Percentiles rank a stretch among this genome's conserved stretches.
These are phyloP conservation scores for Aspergillus cejpii DNA, from an alignment of 2,329 filamentous ascomycete species.

Conservation along the genomic window DNA sequence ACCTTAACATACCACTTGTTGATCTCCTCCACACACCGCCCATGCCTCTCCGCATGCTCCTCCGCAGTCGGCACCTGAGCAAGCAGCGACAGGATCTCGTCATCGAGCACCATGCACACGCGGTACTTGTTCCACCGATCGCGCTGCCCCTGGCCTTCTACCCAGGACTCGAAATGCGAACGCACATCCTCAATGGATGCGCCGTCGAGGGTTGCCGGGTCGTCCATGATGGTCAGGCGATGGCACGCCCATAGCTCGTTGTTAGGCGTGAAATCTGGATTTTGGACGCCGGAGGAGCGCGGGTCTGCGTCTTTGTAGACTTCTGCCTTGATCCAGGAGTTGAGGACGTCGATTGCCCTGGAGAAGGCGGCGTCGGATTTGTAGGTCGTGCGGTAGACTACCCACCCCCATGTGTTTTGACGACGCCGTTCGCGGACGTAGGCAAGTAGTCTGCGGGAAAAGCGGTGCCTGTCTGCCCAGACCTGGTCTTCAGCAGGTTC, in stretches of 20 bases:
- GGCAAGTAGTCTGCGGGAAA: not conserved
- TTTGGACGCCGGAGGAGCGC: not conserved
- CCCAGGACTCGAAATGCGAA: constrained; percentile 3
- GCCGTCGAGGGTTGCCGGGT: not conserved
- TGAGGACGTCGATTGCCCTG: not conserved
- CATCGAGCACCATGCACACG: constrained; percentile 1
- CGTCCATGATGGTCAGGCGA: constrained; percentile 2
- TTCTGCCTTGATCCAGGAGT: not conserved
- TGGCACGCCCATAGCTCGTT: not conserved
- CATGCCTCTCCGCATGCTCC: not conserved
- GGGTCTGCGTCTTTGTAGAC: not conserved
- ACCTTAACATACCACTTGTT: not conserved
- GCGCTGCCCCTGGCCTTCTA: not conserved
- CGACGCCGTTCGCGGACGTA: not conserved
- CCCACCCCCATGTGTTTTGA: constrained; percentile 3
- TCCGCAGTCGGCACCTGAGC: not conserved
- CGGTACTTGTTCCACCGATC: constrained; percentile 3
- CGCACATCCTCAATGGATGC: not conserved
- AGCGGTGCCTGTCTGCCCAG: not conserved
- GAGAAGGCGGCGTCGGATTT: not conserved
- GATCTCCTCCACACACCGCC: not conserved
- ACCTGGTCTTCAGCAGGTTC: not conserved
- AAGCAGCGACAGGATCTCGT: not conserved
- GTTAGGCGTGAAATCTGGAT: constrained; percentile 1
- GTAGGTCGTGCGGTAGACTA: constrained; percentile 1